Base-by-base conservation (phyloP, 495 filamentous ascomycete genomes). In the Emericellopsis terricola region DNA sequence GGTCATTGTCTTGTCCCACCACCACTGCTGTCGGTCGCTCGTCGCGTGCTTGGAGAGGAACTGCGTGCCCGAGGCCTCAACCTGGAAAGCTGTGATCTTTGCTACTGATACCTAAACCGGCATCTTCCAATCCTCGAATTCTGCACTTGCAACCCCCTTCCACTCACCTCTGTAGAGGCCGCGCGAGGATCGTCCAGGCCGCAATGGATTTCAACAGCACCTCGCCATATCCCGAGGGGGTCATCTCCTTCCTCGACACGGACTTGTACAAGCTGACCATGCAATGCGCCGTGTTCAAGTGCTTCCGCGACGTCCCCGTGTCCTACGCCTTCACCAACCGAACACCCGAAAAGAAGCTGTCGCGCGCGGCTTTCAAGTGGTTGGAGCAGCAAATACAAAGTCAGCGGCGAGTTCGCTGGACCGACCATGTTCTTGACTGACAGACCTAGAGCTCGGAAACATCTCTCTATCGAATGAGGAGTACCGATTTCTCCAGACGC, bases 231-330 rank as follows among this genome's bases (percentile, higher is more conserved):
- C 66, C 66, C 14, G 66, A 68, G 46, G 86, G 84, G 24, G 73
- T 96, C 47, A 77, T 70, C 53, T 94, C 89, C 39, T 76, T 97
- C 40, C 71, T 97, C 26, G 89, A 97, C 51, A 97, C 89, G 1
- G 89, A 97, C 62, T 64, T 97, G 28, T 97, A 97, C 67, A 97
- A 97, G 56, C 55, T 97, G 48, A 97, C 89, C 8, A 97, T 97
- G 89, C 89, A 97, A 73, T 92, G 81, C 49, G 89, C 86, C 27
- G 72, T 96, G 41, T 64, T 93, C 33, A 85, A 82, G 48, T 86
- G 81, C 57, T 94, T 91, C 50, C 73, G 78, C 11, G 68, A 87
- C 44, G 74, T 85, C 34, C 58, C 78, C 24, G 87, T 94, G 29
- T 83, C 79, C 5, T 97, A 96, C 52, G 68, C 73, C 34, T 91